Evolutionary conservation across 352 stramenopile species (phyloP), one percentile per base, ranked within the genome.

Genomic region (Pythium phragmiticola): DNA sequence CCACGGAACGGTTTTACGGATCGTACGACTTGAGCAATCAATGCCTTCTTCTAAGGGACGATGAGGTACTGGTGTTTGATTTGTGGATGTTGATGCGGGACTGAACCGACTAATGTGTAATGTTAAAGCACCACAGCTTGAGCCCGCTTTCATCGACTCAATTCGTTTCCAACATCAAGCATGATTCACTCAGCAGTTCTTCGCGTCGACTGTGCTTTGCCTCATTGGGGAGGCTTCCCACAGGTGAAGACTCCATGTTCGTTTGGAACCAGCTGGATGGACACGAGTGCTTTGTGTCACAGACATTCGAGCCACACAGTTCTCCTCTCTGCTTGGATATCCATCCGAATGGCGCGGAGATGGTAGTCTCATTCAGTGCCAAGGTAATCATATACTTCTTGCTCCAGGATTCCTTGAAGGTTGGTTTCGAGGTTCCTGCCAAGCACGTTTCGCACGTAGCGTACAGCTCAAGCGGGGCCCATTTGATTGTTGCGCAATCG

Each of bases 11-110:
- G 1, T 63, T 57, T 33, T 90, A 89, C 47, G 84, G 84, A 36
- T 66, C 75, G 11, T 93, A 89, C 61, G 84, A 93, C 37, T 69
- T 93, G 17, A 89, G 80, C 62, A 80, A 89, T 34, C 65, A 91
- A 30, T 88, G 77, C 60, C 68, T 92, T 6, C 65, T 93, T 19
- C 75, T 78, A 1, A 75, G 64, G 4, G 82, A 92, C n/a, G 80
- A 91, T 49, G 81, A 92, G 51, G 77, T 83, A 60, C 7, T 60
- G 36, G 8, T 17, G 4, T 21, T 28, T 7, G 9, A 9, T 57
- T 17, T 21, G 11, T 2, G 17, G 17, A 26, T 57, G 2, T 41
- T 17, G 28, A 21, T 37, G 1, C 1, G 39, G 11, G 7, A 57
- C 13, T 41, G 19, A 28, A 45, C 3, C 16, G 17, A 23, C 33